phyloP scores from a whole-genome alignment of 352 stramenopile species.

The Pythium rishiriense region DNA sequence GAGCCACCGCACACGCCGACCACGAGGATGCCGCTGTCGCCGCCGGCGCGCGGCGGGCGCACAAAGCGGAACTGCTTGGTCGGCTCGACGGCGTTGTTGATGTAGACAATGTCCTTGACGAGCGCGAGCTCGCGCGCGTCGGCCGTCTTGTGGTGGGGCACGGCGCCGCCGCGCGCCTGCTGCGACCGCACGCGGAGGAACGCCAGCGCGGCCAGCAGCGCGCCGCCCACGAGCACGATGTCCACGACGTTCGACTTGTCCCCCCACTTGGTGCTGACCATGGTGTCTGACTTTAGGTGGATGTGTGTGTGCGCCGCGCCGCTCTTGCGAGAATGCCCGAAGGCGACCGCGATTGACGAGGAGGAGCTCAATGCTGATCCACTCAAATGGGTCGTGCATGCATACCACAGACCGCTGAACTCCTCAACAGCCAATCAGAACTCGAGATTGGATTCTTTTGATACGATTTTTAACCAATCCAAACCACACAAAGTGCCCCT shows the following conservation, averaged over 20 bases:
- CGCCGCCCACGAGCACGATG: slow-evolving; percentile 42
- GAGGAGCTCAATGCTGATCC: slow-evolving; percentile 6
- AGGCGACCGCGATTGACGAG: not conserved
- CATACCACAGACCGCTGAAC: slow-evolving; percentile 18
- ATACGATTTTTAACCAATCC: slow-evolving; percentile 15
- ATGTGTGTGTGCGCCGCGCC: not conserved
- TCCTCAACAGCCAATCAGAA: slow-evolving; percentile 25
- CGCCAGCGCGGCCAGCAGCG: slow-evolving; percentile 48
- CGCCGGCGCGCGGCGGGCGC: slow-evolving; percentile 28
- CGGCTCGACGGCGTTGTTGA: slow-evolving; percentile 66
- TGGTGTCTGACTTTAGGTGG: slow-evolving; percentile 12
- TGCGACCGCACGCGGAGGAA: slow-evolving; percentile 50
- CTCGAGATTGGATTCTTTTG: slow-evolving; percentile 13
- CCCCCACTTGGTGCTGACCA: slow-evolving; percentile 39
- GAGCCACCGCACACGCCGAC: slow-evolving; percentile 92
- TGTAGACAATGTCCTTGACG: slow-evolving; percentile 85
- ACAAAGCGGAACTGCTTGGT: slow-evolving; percentile 44
- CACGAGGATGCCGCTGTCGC: slow-evolving; percentile 79
- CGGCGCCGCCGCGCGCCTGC: slow-evolving; percentile 35
- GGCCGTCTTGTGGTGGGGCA: slow-evolving; percentile 44
- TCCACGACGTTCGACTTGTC: slow-evolving; percentile 35
- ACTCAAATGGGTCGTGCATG: slow-evolving; percentile 1
- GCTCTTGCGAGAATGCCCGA: slow-evolving; percentile 18
- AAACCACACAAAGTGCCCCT: not conserved
- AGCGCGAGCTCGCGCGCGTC: slow-evolving; percentile 72